Base-by-base conservation (phyloP, 495 filamentous ascomycete species). In the Aspergillus wentii region DNA sequence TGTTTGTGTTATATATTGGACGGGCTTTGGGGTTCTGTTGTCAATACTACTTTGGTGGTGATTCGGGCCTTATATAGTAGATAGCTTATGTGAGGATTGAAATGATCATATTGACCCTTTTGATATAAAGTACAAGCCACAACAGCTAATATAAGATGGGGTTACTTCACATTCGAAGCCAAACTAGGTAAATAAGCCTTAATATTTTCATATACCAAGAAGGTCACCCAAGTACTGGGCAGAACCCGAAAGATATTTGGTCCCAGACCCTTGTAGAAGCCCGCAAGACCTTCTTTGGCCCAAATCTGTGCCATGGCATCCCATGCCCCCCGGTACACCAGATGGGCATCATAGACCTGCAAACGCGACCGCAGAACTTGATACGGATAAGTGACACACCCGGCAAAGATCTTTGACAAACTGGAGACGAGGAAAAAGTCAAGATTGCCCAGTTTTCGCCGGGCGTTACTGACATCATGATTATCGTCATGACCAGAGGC, bases 191-290 rank as follows among this genome's bases (percentile, higher is more conserved):
- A 15, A 44, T 56, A 53, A n/a, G 41, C 70, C 65, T 80, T 90
- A 38, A 79, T 82, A 64, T 97, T 97, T 69, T 98, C 92, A 63
- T 97, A 97, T 31, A 96, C 89, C 49, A 98, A 59, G 57, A 98
- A 96, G n/a, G 91, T 97, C 28, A 95, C 86, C 78, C 92, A 95
- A 10, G 91, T 97, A 35, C 88, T 88, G 10, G 92, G 92, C 56
- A 98, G 57, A 30, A 97, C 92, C 39, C 91, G 77, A 38, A 94
- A 63, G 27, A 95, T 69, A 43, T 92, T 95, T 5, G 91, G 89
- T 23, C 86, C 79, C 36, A 97, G 71, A 3, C 92, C 92, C 52
- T 88, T 88, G 68, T 97, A 99, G 54, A 96, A 97, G 3, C 91
- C 92, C 4, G 72, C 67, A 28, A 83, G 43, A 0, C 92, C 91